These are phyloP conservation scores for Penicillium psychrosexuale DNA, from an alignment of 2,329 filamentous ascomycete species.

Conservation along the genomic window DNA sequence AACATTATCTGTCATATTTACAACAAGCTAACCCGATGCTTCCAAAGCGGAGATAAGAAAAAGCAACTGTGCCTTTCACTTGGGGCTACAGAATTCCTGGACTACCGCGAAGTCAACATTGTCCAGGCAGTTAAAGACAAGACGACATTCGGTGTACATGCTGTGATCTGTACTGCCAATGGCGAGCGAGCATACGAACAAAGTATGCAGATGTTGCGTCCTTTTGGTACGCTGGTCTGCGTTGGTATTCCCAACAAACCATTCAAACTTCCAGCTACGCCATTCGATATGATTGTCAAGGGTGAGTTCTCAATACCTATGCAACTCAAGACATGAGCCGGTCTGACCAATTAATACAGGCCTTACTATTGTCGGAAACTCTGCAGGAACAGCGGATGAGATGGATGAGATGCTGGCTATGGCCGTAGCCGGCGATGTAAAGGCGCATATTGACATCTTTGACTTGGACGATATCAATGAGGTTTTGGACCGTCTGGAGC, in stretches of 20 bases:
- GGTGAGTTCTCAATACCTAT: constrained; percentile 24
- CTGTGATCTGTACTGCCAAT: constrained; percentile 48
- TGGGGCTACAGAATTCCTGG: constrained; percentile 35
- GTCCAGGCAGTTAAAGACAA: constrained; percentile 40
- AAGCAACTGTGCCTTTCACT: constrained; percentile 33
- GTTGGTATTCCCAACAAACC: constrained; percentile 46
- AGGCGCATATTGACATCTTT: constrained; percentile 37
- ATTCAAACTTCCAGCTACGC: constrained; percentile 46
- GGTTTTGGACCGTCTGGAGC: constrained; percentile 35
- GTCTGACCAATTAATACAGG: constrained; percentile 21
- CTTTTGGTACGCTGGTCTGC: constrained; percentile 48
- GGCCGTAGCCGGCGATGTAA: constrained; percentile 43
- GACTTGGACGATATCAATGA: constrained; percentile 35
- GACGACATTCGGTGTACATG: constrained; percentile 47
- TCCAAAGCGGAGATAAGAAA: constrained; percentile 33
- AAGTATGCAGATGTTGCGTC: constrained; percentile 44
- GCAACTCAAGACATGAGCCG: not conserved
- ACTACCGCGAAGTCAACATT: constrained; percentile 38
- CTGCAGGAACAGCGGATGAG: constrained; percentile 45
- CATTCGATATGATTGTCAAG: constrained; percentile 48
- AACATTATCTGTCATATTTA: not conserved
- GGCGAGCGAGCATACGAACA: constrained; percentile 45
- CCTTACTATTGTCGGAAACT: constrained; percentile 47
- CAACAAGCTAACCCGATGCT: not conserved
- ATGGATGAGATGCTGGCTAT: constrained; percentile 48